These are phyloP conservation scores for Afroboletus lepidellus DNA, from an alignment of 1,284 basidiomycete genomes.

Conservation along the genomic window DNA sequence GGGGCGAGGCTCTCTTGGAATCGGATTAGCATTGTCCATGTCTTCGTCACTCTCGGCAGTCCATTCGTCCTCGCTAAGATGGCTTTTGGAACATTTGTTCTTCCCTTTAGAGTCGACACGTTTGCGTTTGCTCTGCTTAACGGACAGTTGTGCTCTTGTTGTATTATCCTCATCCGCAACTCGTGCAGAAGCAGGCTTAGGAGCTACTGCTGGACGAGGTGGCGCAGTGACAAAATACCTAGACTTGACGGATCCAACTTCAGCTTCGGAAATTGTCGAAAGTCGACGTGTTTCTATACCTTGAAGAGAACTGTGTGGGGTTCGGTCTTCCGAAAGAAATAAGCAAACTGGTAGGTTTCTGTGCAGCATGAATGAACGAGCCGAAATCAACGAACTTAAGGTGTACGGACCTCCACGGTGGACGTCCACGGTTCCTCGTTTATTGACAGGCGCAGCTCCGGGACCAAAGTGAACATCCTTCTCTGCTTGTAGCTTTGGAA, in stretches of 20 bases:
- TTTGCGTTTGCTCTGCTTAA: constrained; percentile 36
- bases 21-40: constrained; percentile 2
- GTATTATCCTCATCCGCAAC: constrained; percentile 20
- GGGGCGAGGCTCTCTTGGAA: constrained; percentile 21
- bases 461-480: constrained; percentile 43
- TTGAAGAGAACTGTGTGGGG: constrained; percentile 74
- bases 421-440: constrained; percentile 66
- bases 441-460: constrained; percentile 43
- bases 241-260: constrained; percentile 34
- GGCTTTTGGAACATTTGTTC: constrained; percentile 29
- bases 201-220: constrained; percentile 21
- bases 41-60: constrained; percentile 26
- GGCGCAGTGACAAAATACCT: constrained; percentile 53
- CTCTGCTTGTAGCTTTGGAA: constrained; percentile 65
- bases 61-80: constrained; percentile 28
- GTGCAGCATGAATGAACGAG: constrained; percentile 3
- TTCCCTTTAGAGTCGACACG: constrained; percentile 47
- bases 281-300: constrained; percentile 35
- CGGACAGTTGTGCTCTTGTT: constrained; percentile 12
- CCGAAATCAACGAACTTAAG: not conserved
- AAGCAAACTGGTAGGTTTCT: constrained; percentile 81
- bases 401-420: constrained; percentile 62
- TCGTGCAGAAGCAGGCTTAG: constrained; percentile 1
- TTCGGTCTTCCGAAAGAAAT: constrained; percentile 74
- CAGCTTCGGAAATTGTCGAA: constrained; percentile 13